Base-by-base conservation (phyloP, 2,329 filamentous ascomycete species). In the Penicillium freii region DNA sequence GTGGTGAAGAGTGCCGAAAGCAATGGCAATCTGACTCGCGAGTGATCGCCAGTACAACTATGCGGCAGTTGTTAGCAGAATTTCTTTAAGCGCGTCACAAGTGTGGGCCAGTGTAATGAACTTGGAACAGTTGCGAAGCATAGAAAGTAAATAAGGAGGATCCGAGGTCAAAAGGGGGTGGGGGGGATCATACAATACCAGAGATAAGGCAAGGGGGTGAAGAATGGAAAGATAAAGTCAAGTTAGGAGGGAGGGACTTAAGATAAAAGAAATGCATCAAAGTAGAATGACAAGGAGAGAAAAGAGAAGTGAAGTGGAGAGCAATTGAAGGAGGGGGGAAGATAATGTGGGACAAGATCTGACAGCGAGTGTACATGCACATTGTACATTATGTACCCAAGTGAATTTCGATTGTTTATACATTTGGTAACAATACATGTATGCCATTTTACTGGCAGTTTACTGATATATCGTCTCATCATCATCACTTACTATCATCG, bases 171-270 rank as follows among this genome's bases (percentile, higher is more conserved):
- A 54, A 44, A 46, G n/a, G 15, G 34, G 51, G 34, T n/a, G 23
- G 21, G 51, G 51, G 44, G 15, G 11, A 29, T 47, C 59, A 60
- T 57, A 61, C 59, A 49, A 53, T 31, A 48, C 51, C 34, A 42
- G 33, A 51, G 57, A 61, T 60, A 59, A 56, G 56, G 58, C 50
- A 62, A 61, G 58, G 64, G 64, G 61, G 54, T 50, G 29, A 51
- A 44, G 50, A 53, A 60, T 46, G 55, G 42, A 54, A 21, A 25
- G 27, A 47, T 43, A 47, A 51, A 48, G 29, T 27, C 21, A 38
- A 29, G 33, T 39, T 17, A 8, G 29, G 33, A 29, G 44, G 42
- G 40, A 42, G 34, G 19, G 42, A 48, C 8, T 39, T 23, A 36
- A 31, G 50, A 31, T n/a, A 38, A 33, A 39, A 45, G 25, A 27